Evolutionary conservation across 2,329 filamentous ascomycete species (phyloP), one percentile per base, ranked within the genome.

Genomic region (Aureobasidium sp.): DNA sequence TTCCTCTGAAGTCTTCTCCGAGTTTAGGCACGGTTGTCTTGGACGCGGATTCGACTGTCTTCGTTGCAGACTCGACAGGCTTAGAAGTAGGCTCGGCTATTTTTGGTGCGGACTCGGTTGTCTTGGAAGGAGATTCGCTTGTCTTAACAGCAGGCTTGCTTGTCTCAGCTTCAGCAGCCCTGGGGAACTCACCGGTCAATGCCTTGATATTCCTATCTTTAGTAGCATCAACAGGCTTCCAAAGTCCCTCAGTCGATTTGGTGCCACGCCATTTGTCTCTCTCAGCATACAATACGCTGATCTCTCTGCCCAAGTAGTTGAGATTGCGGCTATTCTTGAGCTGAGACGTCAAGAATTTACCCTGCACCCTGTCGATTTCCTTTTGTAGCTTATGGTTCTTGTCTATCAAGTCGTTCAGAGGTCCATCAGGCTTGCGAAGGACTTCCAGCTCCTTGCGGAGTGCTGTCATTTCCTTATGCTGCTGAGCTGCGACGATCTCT

Each of bases 401-500:
- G 6, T 25, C 13, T 29, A 47, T 31, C 42, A 59, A 15, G 20
- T 59, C 55, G 7, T 36, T 47, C 42, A 45, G 45, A 15, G 29
- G 20, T 25, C 23, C 25, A 47, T 59, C 29, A 11, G 55, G 55
- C 13, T 33, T 40, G 38, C 3, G 18, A 23, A 59, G 13, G 3
- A 33, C 11, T n/a, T 59, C 55, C 27, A 59, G 42, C 31, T 36
- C 47, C 42, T 59, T 47, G 55, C 20, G 42, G 9, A 59, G 42
- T 2, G 55, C 55, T 2, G n/a, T 36, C 29, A 59, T 59, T n/a
- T 59, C 55, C 42, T 47, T 33, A 11, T 31, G 25, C 16, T 59
- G 55, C 31, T 59, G 55, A 33, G 36, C 55, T 47, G 55, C 55
- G 20, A 59, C 29, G n/a, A 59, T 59, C 42, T 47, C 23, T 10